Evolutionary conservation across 345 rosid genomes (phyloP), one percentile per base, ranked within the genome.

Genomic region (Eucalyptus camaldulensis): DNA sequence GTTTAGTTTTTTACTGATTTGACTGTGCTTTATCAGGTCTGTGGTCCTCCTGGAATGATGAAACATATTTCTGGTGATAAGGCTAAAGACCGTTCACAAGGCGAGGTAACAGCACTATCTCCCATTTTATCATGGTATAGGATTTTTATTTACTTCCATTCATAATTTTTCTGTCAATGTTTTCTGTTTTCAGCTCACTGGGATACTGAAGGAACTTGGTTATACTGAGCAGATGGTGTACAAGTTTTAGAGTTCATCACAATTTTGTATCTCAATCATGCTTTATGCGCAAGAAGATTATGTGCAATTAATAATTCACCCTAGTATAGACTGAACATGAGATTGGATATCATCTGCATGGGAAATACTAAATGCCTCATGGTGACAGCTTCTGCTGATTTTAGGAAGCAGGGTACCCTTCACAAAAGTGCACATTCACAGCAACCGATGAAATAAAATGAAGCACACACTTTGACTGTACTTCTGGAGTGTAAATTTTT

Each of bases 31-130:
- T 65, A 89, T 91, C 91, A 97, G 99, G 98, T 97, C 50, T 97
- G 99, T 56, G 99, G 99, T 51, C 99, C 99, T 72, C 95, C 98
- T 88, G 99, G 99, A 89, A 96, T 97, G 99, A 96, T 96, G 99
- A 93, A 96, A 86, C 99, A 96, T 86, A 91, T 96, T 90, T 96
- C 99, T 27, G 99, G 99, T 72, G 96, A 89, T 49, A 97, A 96
- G 94, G 99, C 98, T 90, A 95, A 96, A 92, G 98, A 96, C 92
- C 72, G 90, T 85, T 93, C 99, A 88, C 98, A 97, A 89, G 99
- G 99, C 92, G 98, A 97, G 99, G 99, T 97, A 93, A 80, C 83
- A 76, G 47, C 83, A 76, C 83, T 76, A 40, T 76, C 47, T 76
- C 47, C 47, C 83, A 76, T 76, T 40, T 40, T 12, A 25, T 76